These are phyloP conservation scores for Globisporangium spiculum DNA, from an alignment of 352 stramenopile genomes.

Conservation along the genomic window DNA sequence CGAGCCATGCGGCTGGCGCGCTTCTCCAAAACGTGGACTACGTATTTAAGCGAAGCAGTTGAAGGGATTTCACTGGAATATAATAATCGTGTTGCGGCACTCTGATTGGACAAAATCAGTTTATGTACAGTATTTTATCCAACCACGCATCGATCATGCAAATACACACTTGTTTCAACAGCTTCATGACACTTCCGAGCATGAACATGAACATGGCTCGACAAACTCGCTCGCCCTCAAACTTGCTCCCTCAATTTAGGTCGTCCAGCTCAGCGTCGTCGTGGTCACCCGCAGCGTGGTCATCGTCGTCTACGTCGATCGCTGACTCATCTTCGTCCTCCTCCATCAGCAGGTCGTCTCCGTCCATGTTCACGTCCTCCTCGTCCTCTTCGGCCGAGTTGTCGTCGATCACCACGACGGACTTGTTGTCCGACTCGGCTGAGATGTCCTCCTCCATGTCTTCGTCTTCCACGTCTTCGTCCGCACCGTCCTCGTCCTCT, in stretches of 20 bases:
- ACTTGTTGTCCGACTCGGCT: conserved; percentile 17
- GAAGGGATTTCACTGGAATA: background rate
- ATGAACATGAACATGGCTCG: background rate
- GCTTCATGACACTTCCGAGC: background rate
- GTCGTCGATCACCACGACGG: conserved; percentile 16
- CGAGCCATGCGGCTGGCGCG: background rate
- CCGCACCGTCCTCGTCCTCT: conserved; percentile 20
- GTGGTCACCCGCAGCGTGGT: conserved; percentile 28
- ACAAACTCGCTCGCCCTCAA: background rate
- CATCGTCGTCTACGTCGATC: conserved; percentile 34
- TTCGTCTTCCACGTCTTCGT: conserved; percentile 31
- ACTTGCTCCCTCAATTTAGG: conserved; percentile 7
- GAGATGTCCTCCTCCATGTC: conserved; percentile 26
- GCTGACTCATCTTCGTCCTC: conserved; percentile 25
- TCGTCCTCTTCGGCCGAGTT: conserved; percentile 18
- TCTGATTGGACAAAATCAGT: conserved; percentile 29
- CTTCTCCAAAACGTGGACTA: background rate
- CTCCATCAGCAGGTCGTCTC: conserved; percentile 34
- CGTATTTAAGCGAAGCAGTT: background rate
- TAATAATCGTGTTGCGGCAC: background rate
- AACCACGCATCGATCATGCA: conserved; percentile 7
- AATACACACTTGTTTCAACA: background rate
- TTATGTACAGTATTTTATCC: conserved; percentile 13
- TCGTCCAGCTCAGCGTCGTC: conserved; percentile 22
- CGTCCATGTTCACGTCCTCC: conserved; percentile 24